Conservation (phyloP, 1,139 yeast genomes). For the Casaregolazyma suthepensis region DNA sequence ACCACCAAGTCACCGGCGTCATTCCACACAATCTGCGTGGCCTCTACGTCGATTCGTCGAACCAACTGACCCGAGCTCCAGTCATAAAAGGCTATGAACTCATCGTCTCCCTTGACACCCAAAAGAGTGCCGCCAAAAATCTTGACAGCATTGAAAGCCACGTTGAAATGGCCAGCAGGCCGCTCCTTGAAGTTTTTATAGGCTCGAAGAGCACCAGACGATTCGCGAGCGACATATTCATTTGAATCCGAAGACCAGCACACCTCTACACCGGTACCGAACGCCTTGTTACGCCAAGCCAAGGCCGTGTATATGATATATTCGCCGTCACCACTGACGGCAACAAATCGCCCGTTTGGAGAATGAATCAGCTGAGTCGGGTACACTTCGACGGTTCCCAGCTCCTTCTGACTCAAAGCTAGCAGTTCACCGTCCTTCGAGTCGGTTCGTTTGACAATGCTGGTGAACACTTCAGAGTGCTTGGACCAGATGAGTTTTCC, state of each 20-base stretch:
- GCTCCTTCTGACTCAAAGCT: conserved; percentile 73
- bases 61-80: conserved; percentile 87
- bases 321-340: conserved; percentile 98
- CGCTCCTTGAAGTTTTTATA: conserved; percentile 83
- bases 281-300: conserved; percentile 96
- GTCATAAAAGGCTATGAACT: conserved; percentile 67
- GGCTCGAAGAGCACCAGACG: conserved; percentile 57
- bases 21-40: conserved; percentile 79
- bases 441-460: conserved; percentile 66
- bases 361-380: conserved; percentile 86
- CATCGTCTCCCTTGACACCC: conserved; percentile 61
- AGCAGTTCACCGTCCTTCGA: conserved; percentile 67
- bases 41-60: conserved; percentile 71
- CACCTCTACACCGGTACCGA: conserved; percentile 85
- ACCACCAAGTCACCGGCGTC: conserved; percentile 87
- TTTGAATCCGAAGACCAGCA: conserved; percentile 94
- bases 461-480: conserved; percentile 82
- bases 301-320: conserved; percentile 92
- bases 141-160: conserved; percentile 66
- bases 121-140: conserved; percentile 81
- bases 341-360: conserved; percentile 95
- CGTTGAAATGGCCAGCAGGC: conserved; percentile 50
- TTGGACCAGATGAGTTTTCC: conserved; percentile 90
- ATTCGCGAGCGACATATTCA: conserved; percentile 76
- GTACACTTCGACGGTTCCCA: conserved; percentile 87